Evolutionary conservation across 768 basidiomycete genomes (phyloP).

Genomic region (Coprinopsis sp.): DNA sequence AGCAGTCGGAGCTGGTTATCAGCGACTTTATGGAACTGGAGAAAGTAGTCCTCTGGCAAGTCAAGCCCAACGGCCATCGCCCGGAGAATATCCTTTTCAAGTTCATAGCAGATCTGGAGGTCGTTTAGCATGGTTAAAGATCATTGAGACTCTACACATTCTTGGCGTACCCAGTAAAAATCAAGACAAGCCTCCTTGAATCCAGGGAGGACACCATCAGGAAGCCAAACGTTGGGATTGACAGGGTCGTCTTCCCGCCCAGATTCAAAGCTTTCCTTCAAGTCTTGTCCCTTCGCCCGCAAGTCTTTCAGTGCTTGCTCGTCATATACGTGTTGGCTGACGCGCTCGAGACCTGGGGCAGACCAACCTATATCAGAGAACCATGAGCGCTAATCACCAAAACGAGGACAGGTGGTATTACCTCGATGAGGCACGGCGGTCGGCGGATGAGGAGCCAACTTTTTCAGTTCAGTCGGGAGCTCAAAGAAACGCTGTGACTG

Average conservation of each 20-base stretch:
- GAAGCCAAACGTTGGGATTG: conserved; percentile 57
- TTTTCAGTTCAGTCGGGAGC: conserved; percentile 33
- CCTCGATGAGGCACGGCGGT: conserved; percentile 44
- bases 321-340: conserved; percentile 34
- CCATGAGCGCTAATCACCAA: background rate
- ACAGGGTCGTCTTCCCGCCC: conserved; percentile 41
- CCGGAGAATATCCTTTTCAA: conserved; percentile 39
- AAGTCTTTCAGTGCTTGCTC: conserved; percentile 21
- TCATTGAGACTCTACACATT: conserved; percentile 14
- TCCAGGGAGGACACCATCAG: conserved; percentile 46
- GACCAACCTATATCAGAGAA: conserved; percentile 36
- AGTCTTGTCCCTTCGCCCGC: conserved; percentile 29
- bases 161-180: conserved; percentile 42
- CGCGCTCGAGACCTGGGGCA: conserved; percentile 35
- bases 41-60: conserved; percentile 42
- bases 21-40: conserved; percentile 33
- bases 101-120: conserved; percentile 37
- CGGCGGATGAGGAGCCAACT: conserved; percentile 41
- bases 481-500: conserved; percentile 38
- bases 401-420: conserved; percentile 12
- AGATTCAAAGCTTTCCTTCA: conserved; percentile 55
- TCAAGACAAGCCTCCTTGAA: conserved; percentile 48
- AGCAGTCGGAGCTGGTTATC: conserved; percentile 56
- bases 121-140: background rate
- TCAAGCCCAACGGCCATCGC: conserved; percentile 46